Conservation (phyloP, 2,329 filamentous ascomycete genomes). For the Calonectria fujianensis region DNA sequence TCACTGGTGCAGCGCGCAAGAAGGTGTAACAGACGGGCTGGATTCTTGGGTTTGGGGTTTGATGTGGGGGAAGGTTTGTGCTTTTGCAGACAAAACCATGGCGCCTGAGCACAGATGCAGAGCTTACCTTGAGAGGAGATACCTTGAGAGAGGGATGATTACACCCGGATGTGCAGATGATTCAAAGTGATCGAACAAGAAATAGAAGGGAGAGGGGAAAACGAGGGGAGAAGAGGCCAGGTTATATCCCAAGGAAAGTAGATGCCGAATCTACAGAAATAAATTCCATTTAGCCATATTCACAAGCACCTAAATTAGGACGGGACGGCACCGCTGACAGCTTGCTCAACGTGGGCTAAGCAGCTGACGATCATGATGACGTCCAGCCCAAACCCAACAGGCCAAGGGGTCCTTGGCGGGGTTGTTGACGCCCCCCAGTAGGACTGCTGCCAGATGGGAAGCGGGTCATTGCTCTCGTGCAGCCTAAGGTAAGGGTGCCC, state of each 20-base stretch:
- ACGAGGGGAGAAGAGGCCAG: not conserved
- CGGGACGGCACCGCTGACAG: constrained; percentile 28
- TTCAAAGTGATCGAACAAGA: not conserved
- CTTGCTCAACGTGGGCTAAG: constrained; percentile 15
- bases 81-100: not conserved
- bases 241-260: not conserved
- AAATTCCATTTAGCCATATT: constrained; percentile 7
- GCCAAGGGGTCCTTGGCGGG: not conserved
- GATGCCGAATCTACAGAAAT: not conserved
- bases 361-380: constrained; percentile 35
- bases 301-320: not conserved
- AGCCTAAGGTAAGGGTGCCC: constrained; percentile 14
- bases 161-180: not conserved
- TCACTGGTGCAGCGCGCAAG: not conserved
- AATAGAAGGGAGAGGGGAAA: not conserved
- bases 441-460: constrained; percentile 14
- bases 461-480: constrained; percentile 28
- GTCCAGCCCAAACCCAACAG: constrained; percentile 19
- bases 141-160: not conserved
- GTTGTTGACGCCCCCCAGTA: constrained; percentile 16
- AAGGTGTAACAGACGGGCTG: constrained; percentile 17
- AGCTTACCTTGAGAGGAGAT: not conserved
- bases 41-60: constrained; percentile 1
- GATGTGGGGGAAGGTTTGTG: not conserved
- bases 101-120: not conserved